Evolutionary conservation across 306 rosid species (phyloP), one percentile per base, ranked within the genome.

Genomic region (Quercus mongolica): DNA sequence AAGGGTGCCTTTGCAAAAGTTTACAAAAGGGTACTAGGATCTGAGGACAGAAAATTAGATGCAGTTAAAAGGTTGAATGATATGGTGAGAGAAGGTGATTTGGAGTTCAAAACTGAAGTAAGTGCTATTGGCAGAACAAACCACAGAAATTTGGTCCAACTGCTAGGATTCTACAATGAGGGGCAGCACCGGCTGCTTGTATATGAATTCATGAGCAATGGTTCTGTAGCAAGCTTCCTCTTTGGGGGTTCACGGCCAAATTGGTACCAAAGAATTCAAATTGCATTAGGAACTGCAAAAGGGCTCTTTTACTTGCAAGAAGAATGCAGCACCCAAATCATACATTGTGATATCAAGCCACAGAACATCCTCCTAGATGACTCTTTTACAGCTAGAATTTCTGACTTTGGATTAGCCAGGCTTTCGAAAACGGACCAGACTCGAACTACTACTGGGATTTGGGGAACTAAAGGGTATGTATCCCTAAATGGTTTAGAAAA

Each of bases 291-390:
- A 18, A 38, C 74, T 65, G 76, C 83, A 11, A 79, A 9, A 61
- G 86, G 58, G 35, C 62, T 78, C 26, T 7, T 57, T 56, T 78
- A 83, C n/a, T 79, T 83, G 20, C 86, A 74, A 14, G 84, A 85
- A 71, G 88, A 85, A 41, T 82, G 83, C 44, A 59, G 5, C 74
- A 56, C 80, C 2, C 82, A 79, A 31, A 85, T 73, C 73, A 76
- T 79, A 20, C 88, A 82, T 6, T 85, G 84, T 6, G 86, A 83
- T 35, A 83, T 78, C 41, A 78, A 83, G 76, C 86, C 86, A 46
- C 83, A 83, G 30, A 83, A 78, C 81, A 85, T 85, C 41, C 88
- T 81, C 71, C 88, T 85, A 1, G 80, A 85, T 28, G 87, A 80
- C 9, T 9, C 56, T 23, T 86, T 41, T 76, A 62, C 52, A 17